Evolutionary conservation across 1,139 yeast genomes (phyloP), one percentile per base, ranked within the genome.

Genomic region (Suhomyces wounanorum): DNA sequence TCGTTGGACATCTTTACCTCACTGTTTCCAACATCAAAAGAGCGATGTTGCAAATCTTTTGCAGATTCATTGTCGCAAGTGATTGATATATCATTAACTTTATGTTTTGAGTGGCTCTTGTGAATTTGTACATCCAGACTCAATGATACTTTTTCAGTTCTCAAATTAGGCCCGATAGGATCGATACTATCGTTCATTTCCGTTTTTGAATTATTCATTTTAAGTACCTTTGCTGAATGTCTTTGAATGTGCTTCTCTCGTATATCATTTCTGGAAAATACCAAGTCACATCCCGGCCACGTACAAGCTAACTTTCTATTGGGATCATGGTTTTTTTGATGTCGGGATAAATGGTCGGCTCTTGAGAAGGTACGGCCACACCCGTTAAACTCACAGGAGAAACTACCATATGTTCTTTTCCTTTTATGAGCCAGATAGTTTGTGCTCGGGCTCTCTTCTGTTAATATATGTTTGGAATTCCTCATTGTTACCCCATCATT

Each of bases 341-440:
- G 79, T 18, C 79, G 58, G 2, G 75, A 67, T n/a, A 75, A 56
- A 57, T 75, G 79, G 53, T 74, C 79, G 0, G 73, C 64, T 28
- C 79, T 57, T 26, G 72, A 60, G 52, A 73, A 75, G 4, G 67
- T 65, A 48, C 73, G 74, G 31, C 62, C 60, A 54, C 79, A 75
- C 21, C 64, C 53, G 25, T 57, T 52, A 28, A 10, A 35, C 11
- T 43, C 46, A 42, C 66, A 62, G 16, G 57, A 53, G 35, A 60
- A 62, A 8, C 57, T 42, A 16, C 65, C 65, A 17, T 59, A 49
- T 11, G 57, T 56, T 18, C 65, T 51, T 39, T 53, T 51, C 40
- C 61, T 51, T 25, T 53, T 57, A 38, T 44, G 43, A 14, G 44
- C 30, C 8, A 39, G 42, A 8, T 18, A 37, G 7, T 13, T 35